Base-by-base conservation (phyloP, 106 monocot species). In the Allium fistulosum region DNA sequence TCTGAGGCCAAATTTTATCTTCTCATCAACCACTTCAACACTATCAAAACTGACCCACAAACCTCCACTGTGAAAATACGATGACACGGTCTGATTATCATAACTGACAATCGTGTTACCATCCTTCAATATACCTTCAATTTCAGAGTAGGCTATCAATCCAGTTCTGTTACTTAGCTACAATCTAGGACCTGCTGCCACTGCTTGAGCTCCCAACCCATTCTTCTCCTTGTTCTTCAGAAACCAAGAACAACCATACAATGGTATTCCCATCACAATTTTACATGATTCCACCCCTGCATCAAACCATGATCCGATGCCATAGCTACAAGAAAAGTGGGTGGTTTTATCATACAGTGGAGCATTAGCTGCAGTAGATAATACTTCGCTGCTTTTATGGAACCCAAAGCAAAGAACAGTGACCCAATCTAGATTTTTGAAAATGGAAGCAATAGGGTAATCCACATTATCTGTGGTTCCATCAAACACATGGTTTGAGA, bases 141-240 rank as follows among this genome's bases (percentile, higher is more conserved):
- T 83, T 72, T 93, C 88, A 50, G 71, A 79, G 68, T 83, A 88
- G 4, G 93, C 88, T 72, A 93, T 83, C 15, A 88, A 9, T 2
- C 93, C 93, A 46, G 81, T 86, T 48, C 75, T 82, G 65, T 93
- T 88, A 79, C 88, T 93, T 26, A 70, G 66, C 60, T 76, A 81
- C 75, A 83, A 79, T 75, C 79, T 88, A 9, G 80, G 81, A 16
- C 93, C 93, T 1, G 63, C 69, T n/a, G 88, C 93, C 10, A 88
- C 93, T 2, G 77, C 82, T 67, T 74, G 73, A 4, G 77, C 74
- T 7, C 88, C 88, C 7, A 80, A 28, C 58, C 69, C 77, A 57
- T 81, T 83, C 76, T 93, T 93, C 47, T 49, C 63, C 64, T 93
- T 93, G 79, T 93, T 88, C 76, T 79, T 93, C 18, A 93, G 83